phyloP scores from a whole-genome alignment of 2,329 filamentous ascomycete species.

The Beauveria medogensis region DNA sequence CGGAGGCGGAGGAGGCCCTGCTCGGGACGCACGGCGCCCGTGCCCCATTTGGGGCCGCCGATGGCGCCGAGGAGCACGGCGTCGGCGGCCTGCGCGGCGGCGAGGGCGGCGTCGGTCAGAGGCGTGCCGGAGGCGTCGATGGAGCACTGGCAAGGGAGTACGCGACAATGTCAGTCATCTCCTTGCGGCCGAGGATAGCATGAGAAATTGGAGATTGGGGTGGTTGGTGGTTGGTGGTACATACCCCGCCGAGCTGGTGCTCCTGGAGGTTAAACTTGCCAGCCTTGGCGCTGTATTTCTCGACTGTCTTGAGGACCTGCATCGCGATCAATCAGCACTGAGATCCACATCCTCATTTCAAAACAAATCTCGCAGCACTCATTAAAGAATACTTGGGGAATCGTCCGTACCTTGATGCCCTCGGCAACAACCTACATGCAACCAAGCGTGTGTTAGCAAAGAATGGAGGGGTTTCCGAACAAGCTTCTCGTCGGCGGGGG shows the following conservation, averaged over 20 bases:
- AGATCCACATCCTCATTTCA: too few relatives aligned
- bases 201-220: not conserved
- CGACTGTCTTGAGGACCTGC: conserved; percentile 73
- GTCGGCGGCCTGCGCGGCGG: conserved; percentile 75
- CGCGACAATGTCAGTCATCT: too few relatives aligned
- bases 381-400: too few relatives aligned
- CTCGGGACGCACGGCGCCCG: conserved; percentile 78
- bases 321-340: not conserved
- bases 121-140: conserved; percentile 75
- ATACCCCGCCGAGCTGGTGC: conserved; percentile 83
- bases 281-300: conserved; percentile 60
- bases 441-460: not conserved
- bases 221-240: conserved; percentile 26
- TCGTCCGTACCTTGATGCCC: conserved; percentile 63
- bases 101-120: conserved; percentile 74
- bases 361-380: too few relatives aligned
- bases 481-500: not conserved
- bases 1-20: conserved; percentile 85
- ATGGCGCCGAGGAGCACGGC: conserved; percentile 90
- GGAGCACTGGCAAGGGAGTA: conserved; percentile 54
- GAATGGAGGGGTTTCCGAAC: not conserved
- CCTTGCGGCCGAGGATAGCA: not conserved
- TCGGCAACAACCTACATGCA: conserved; percentile 61
- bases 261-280: conserved; percentile 82
- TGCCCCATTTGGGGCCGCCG: conserved; percentile 95